Base-by-base conservation (phyloP, 1,284 basidiomycete species). In the Moesziomyces sp. region DNA sequence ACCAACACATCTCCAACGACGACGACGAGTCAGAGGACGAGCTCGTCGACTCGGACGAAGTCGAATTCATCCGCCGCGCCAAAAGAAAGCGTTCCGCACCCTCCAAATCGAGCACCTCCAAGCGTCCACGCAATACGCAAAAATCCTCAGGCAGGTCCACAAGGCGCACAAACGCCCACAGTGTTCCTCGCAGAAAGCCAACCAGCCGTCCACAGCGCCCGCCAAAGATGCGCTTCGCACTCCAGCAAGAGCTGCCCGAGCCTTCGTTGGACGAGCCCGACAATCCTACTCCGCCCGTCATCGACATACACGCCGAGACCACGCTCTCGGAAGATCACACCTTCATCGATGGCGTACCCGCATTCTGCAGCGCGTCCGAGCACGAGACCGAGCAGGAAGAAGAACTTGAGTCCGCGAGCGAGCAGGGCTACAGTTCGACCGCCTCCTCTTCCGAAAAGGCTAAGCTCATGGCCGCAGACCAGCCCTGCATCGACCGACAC, bases 401-500 rank as follows among this genome's bases (percentile, higher is more conserved):
- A 38, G 21, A 11, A 8, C 19, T 26, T 14, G 30, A 19, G 1
- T 42, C 55, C 24, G 45, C 21, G 14, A 45, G 42, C 19, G 56
- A 52, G 16, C 30, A 52, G 47, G 35, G 46, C 9, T 18, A 5
- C n/a, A 52, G 18, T 19, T 45, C 43, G 46, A 28, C 38, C 24
- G 44, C 35, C 35, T 64, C 62, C 6, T 61, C 43, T 49, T 58
- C 46, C 52, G 64, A 67, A 14, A 56, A 48, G 1, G 28, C 28
- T 3, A 57, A 62, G 6, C 16, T 40, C 38, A 40, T 40, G 38
- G 18, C 43, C 13, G 67, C 67, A 35, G 16, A 63, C 21, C 50
- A 55, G 30, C 65, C 71, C 3, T 46, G 67, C 11, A 26, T 67
- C 49, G 60, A 72, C 19, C 46, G 49, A 26, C 69, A 76, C 57